phyloP scores from a whole-genome alignment of 1,284 basidiomycete species.

The Rhodotorula sp. region DNA sequence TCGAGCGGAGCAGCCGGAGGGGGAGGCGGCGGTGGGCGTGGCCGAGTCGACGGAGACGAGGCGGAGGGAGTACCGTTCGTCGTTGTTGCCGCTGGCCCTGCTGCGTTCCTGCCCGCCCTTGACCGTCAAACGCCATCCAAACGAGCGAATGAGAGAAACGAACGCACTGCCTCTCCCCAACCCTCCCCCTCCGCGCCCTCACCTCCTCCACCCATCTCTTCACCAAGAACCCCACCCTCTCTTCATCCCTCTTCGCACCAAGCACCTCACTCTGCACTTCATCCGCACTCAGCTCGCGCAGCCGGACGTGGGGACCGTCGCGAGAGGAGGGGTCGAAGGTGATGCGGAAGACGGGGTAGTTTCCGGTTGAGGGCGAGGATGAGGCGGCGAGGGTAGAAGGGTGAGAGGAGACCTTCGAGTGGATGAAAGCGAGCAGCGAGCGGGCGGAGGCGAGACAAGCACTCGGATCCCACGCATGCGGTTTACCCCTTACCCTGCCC shows the following conservation, averaged over 20 bases:
- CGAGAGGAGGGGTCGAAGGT: slow-evolving; percentile 63
- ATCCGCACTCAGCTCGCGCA: slow-evolving; percentile 53
- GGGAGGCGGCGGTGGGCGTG: background rate
- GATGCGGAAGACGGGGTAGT: background rate
- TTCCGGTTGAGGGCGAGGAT: slow-evolving; percentile 31
- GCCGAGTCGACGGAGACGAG: background rate
- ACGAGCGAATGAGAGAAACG: no score
- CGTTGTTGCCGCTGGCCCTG: background rate
- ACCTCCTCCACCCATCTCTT: slow-evolving; percentile 64
- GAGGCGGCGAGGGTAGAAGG: slow-evolving; percentile 47
- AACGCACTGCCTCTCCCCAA: background rate
- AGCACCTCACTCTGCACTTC: slow-evolving; percentile 59
- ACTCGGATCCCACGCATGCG: slow-evolving; percentile 72
- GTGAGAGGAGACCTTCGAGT: slow-evolving; percentile 46
- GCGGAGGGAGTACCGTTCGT: background rate
- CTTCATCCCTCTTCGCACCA: slow-evolving; percentile 65
- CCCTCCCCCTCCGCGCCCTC: slow-evolving; percentile 11
- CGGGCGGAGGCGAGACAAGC: slow-evolving; percentile 72
- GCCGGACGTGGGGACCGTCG: slow-evolving; percentile 58
- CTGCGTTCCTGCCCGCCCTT: background rate
- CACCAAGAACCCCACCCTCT: slow-evolving; percentile 70
- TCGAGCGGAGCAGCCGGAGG: background rate
- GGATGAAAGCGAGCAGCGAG: slow-evolving; percentile 61
- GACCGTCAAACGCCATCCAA: no score
- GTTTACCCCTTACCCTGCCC: slow-evolving; percentile 62